Conservation (phyloP, 768 basidiomycete species). For the Gymnopilus junonius region DNA sequence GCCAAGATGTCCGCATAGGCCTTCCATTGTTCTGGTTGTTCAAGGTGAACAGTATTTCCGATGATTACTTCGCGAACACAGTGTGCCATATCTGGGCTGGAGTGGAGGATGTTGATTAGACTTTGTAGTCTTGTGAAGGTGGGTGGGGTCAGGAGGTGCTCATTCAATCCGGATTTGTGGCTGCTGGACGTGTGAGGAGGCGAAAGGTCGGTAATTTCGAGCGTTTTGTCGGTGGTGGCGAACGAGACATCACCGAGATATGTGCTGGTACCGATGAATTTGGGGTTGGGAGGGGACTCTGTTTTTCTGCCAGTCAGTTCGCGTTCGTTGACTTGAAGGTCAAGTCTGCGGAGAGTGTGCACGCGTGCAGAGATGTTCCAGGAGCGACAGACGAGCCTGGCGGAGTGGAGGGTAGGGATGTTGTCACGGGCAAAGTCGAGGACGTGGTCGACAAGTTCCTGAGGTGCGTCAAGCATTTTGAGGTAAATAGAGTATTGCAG, state of each 20-base stretch:
- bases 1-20: constrained; percentile 6
- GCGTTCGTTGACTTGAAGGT: constrained; percentile 4
- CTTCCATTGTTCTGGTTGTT: constrained; percentile 2
- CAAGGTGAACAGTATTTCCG: constrained; percentile 10
- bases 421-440: constrained; percentile 26
- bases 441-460: constrained; percentile 29
- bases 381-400: constrained; percentile 20
- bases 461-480: constrained; percentile 23
- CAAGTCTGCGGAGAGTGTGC: constrained; percentile 26
- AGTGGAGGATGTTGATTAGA: constrained; percentile 18
- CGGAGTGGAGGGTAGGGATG: constrained; percentile 7
- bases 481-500: neutral
- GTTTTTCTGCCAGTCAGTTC: neutral
- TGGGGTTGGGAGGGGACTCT: neutral
- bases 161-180: neutral
- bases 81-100: constrained; percentile 13
- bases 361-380: constrained; percentile 26
- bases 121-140: constrained; percentile 4
- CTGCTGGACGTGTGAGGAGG: neutral
- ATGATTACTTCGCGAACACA: constrained; percentile 18
- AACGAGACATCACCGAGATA: neutral
- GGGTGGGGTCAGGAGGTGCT: neutral
- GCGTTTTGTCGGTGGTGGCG: neutral
- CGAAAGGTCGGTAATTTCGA: neutral
- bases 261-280: neutral